These are phyloP conservation scores for Heliamphora exappendiculata DNA, from an alignment of 148 eudicot genomes.

Conservation along the genomic window DNA sequence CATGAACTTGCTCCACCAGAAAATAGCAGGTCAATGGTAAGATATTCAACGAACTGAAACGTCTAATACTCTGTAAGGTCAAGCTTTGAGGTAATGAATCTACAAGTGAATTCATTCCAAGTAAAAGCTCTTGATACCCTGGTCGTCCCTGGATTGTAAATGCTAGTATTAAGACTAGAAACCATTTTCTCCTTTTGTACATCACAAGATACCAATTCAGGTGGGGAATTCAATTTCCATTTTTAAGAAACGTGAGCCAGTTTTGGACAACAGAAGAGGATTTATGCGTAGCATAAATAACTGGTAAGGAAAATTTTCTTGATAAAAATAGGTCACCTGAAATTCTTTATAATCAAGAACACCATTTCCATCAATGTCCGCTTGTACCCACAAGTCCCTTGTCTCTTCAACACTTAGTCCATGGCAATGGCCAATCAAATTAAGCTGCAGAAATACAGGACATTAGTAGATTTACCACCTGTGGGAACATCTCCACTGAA, in stretches of 20 bases:
- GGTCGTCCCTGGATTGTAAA: neutral
- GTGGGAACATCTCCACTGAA: neutral
- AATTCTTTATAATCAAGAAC: conserved; percentile 74
- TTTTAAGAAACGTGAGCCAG: neutral
- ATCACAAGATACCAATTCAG: neutral
- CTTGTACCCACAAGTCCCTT: conserved; percentile 89
- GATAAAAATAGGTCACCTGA: conserved; percentile 39
- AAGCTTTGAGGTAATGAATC: neutral
- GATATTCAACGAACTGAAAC: neutral
- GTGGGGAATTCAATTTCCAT: neutral
- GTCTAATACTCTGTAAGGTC: neutral
- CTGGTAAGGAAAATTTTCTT: neutral
- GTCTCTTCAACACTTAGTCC: conserved; percentile 75
- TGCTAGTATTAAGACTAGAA: neutral
- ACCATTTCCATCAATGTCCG: conserved; percentile 88
- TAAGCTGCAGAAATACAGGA: conserved; percentile 47
- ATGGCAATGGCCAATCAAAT: conserved; percentile 58
- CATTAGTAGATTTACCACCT: conserved; percentile 2
- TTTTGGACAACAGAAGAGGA: neutral
- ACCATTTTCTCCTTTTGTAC: neutral
- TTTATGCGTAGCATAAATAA: neutral
- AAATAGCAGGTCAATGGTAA: neutral
- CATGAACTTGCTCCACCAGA: neutral
- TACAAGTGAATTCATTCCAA: neutral
- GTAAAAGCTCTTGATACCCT: neutral